Conservation (phyloP, 1,284 basidiomycete genomes). For the Vanrija pseudolonga region DNA sequence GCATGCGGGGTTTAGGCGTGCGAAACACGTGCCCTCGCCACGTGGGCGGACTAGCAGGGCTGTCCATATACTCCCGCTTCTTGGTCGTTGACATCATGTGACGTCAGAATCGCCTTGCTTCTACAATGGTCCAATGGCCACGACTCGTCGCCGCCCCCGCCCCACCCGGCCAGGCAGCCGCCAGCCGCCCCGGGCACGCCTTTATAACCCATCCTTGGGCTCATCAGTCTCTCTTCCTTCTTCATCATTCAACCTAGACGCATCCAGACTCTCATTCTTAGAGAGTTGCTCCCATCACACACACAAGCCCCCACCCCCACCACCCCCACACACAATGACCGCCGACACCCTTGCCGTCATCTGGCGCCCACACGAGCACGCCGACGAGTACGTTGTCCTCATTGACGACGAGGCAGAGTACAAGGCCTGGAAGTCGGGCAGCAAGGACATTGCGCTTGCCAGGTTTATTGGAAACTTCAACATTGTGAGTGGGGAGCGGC, state of each 20-base stretch:
- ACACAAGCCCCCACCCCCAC: not conserved
- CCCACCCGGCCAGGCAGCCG: not conserved
- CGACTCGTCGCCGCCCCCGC: not conserved
- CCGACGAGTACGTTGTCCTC: conserved; percentile 44
- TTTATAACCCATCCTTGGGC: not conserved
- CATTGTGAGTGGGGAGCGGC: conserved; percentile 29
- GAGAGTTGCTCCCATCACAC: not conserved
- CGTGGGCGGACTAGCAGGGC: too few species aligned
- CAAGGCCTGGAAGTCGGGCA: conserved; percentile 41
- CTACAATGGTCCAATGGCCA: not conserved
- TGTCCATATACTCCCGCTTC: too few species aligned
- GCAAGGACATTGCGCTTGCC: conserved; percentile 42
- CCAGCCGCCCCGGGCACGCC: too few species aligned
- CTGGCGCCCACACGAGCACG: conserved; percentile 40
- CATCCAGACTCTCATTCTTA: not conserved
- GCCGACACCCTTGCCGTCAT: conserved; percentile 24
- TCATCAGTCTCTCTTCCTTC: not conserved
- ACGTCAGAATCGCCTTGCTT: not conserved
- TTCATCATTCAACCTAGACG: not conserved
- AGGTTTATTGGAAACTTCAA: conserved; percentile 43
- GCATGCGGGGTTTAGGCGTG: too few species aligned
- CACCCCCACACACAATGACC: conserved; percentile 12
- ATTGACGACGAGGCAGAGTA: conserved; percentile 40
- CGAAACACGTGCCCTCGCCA: too few species aligned
- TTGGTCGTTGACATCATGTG: too few species aligned